Conservation (phyloP, 163 green algal genomes). For the Picocystis sp. region DNA sequence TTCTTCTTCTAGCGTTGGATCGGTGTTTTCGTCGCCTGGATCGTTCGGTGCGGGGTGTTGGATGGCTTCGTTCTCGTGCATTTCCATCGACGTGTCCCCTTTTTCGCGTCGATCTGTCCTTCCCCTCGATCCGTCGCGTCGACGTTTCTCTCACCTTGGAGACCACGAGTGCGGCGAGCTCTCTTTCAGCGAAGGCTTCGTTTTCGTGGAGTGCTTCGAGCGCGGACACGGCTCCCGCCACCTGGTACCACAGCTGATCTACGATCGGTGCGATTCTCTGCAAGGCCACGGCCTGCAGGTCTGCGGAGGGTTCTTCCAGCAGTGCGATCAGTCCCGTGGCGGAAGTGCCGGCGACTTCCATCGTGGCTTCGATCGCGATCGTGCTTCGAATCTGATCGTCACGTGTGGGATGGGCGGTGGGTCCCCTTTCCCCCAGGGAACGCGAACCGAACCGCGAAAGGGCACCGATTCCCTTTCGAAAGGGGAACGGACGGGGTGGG, state of each 20-base stretch:
- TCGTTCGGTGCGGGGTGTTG: neutral
- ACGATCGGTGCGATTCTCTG: conserved; percentile 14
- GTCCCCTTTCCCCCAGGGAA: too few species aligned
- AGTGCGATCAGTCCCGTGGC: conserved; percentile 71
- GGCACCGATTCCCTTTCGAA: too few species aligned
- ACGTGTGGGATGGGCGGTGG: too few species aligned
- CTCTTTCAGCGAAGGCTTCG: conserved; percentile 68
- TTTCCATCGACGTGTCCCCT: neutral
- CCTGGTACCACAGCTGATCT: conserved; percentile 39
- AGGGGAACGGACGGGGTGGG: too few species aligned
- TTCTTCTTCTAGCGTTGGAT: neutral
- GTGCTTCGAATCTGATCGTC: too few species aligned
- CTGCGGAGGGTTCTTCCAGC: conserved; percentile 70
- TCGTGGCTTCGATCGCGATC: too few species aligned
- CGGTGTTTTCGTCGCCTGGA: neutral
- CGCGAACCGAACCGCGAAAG: too few species aligned
- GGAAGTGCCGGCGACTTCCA: conserved; percentile 15
- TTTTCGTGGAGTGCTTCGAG: conserved; percentile 92
- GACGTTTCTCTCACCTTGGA: conserved; percentile 63
- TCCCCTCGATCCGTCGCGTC: conserved; percentile 46
- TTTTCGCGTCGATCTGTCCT: neutral
- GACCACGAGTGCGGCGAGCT: conserved; percentile 83
- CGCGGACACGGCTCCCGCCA: conserved; percentile 58
- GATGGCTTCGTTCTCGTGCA: neutral
- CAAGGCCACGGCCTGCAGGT: conserved; percentile 76